Conservation (phyloP, 2,329 filamentous ascomycete species). For the Lojkania enalia region DNA sequence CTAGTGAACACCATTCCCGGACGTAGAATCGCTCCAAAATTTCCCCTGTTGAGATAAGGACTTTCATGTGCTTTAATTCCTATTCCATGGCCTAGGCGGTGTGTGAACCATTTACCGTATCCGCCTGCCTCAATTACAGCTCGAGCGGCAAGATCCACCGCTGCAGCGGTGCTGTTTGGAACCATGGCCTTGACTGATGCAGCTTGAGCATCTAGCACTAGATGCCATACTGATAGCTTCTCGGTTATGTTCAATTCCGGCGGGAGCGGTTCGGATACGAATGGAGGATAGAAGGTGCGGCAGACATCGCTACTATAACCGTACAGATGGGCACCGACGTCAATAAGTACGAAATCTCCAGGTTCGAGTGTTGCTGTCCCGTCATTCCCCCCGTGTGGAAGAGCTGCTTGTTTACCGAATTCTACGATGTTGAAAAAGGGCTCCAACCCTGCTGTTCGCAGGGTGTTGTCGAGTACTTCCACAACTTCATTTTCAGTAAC, state of each 20-base stretch:
- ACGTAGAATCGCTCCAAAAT: slow-evolving; percentile 51
- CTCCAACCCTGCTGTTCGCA: slow-evolving; percentile 58
- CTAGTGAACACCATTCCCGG: slow-evolving; percentile 66
- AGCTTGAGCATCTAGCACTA: slow-evolving; percentile 65
- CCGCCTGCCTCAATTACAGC: slow-evolving; percentile 61
- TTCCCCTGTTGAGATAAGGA: slow-evolving; percentile 67
- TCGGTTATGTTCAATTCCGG: slow-evolving; percentile 40
- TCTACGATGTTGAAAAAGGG: slow-evolving; percentile 68
- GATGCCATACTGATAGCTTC: slow-evolving; percentile 62
- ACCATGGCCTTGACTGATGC: slow-evolving; percentile 57
- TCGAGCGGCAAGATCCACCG: slow-evolving; percentile 64
- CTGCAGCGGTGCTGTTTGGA: slow-evolving; percentile 59
- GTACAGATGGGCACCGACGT: slow-evolving; percentile 64
- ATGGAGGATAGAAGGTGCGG: slow-evolving; percentile 60
- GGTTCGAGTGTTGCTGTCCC: slow-evolving; percentile 55
- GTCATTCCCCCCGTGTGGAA: slow-evolving; percentile 59
- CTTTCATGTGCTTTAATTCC: slow-evolving; percentile 69
- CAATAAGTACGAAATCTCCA: slow-evolving; percentile 64
- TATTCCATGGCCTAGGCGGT: slow-evolving; percentile 66
- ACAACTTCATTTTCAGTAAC: slow-evolving; percentile 63
- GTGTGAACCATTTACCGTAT: slow-evolving; percentile 63
- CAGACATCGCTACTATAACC: slow-evolving; percentile 68
- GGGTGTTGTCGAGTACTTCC: slow-evolving; percentile 58
- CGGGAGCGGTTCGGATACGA: slow-evolving; percentile 20
- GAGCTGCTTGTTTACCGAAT: slow-evolving; percentile 60